These are phyloP conservation scores for Bruguiera hainesii DNA, from an alignment of 441 rosid species.

Conservation along the genomic window DNA sequence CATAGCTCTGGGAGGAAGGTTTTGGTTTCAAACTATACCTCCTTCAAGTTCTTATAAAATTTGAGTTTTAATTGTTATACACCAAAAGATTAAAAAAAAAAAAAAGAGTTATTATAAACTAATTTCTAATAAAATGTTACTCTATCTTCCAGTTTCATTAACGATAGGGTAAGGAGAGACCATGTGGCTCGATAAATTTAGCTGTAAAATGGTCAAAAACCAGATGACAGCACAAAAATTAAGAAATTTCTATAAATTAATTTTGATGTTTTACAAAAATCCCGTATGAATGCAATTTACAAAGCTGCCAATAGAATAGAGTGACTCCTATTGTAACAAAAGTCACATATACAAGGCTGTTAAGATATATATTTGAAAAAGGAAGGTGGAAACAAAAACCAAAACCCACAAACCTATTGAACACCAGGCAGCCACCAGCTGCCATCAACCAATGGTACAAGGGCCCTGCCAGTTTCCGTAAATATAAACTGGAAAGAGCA, in stretches of 20 bases:
- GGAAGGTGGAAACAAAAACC: not conserved
- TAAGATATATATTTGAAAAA: constrained; percentile 13
- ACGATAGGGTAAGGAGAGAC: no score
- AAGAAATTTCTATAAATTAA: constrained; percentile 14
- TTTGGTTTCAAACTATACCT: no score
- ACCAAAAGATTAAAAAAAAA: no score
- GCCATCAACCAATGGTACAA: not conserved
- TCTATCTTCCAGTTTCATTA: no score
- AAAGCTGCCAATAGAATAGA: constrained; percentile 14
- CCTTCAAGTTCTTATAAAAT: no score
- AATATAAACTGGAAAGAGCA: constrained; percentile 21
- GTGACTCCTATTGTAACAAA: constrained; percentile 3
- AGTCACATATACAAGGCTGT: constrained; percentile 8
- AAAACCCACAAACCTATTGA: not conserved
- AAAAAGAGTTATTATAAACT: no score
- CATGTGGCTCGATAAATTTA: no score
- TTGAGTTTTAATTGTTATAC: no score
- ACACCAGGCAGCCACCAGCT: constrained; percentile 7
- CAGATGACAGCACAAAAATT: no score
- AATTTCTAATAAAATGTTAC: no score
- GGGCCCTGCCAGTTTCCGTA: constrained; percentile 20
- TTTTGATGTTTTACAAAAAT: not conserved
- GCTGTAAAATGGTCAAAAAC: no score
- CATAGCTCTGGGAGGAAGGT: no score
- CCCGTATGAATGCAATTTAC: constrained; percentile 29